Evolutionary conservation across 768 basidiomycete genomes (phyloP), one percentile per base, ranked within the genome.

Genomic region (Suillus sp.): DNA sequence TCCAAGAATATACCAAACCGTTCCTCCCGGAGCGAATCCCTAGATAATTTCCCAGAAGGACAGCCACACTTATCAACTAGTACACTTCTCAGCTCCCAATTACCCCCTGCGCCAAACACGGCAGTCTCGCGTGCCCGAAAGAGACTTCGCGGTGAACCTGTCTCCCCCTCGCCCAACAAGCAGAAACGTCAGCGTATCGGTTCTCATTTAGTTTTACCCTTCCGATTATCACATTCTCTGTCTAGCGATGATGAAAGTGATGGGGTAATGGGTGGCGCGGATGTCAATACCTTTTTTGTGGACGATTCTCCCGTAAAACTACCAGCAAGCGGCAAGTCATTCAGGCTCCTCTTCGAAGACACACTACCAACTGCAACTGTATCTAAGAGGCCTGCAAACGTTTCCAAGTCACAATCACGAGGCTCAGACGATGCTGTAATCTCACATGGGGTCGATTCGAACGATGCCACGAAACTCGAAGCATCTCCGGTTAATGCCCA

Each of bases 81-180:
- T 63, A 38, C 61, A 45, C 64, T 69, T 27, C 57, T 67, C n/a
- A 51, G 63, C 34, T 70, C 72, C 25, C 66, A 66, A 32, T 67
- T 58, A 16, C 66, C 65, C n/a, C 62, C 65, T 8, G 70, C 67
- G 6, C 70, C 78, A 22, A 73, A 69, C 54, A 78, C 72, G 56
- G 84, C 89, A 14, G 74, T 92, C 35, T 83, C 82, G 30, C 83
- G 90, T 38, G 92, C 92, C 25, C 85, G 91, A 42, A 93, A 93
- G 72, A 87, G 92, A 61, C 80, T 93, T 20, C 85, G 92, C 37
- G 92, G 92, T 32, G 92, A 93, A 70, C 87, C 87, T 1, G 91
- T 93, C 2, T 93, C 92, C 0, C 92, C 92, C 4, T 91, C 92
- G 20, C 92, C 92, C 4, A 85, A 82, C 70, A 92, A 92, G 72